These are phyloP conservation scores for Talaromyces sp. DNA, from an alignment of 2,329 filamentous ascomycete species.

Conservation along the genomic window DNA sequence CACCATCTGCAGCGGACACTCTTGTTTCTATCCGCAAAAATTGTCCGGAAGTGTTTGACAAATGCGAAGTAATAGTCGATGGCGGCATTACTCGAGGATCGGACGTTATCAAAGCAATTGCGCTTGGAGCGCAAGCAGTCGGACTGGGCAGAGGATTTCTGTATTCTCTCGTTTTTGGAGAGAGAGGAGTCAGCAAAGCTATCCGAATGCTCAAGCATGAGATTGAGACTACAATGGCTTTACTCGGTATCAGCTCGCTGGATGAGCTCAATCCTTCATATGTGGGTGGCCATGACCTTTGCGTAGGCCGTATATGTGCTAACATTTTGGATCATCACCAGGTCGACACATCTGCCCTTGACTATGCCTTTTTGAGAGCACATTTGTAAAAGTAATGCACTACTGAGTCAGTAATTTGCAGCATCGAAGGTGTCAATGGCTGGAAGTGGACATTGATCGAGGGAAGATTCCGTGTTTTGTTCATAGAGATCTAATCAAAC, in stretches of 20 bases:
- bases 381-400: background rate
- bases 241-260: background rate
- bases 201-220: background rate
- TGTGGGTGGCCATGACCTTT: background rate
- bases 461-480: no score
- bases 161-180: background rate
- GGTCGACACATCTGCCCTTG: background rate
- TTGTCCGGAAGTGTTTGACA: background rate
- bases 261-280: background rate
- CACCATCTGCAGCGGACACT: background rate
- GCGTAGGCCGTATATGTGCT: background rate
- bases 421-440: no score
- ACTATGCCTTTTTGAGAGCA: background rate
- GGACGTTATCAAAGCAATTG: background rate
- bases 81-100: background rate
- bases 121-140: background rate
- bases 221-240: background rate
- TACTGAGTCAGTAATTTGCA: background rate
- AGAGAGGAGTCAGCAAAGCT: background rate
- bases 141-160: background rate
- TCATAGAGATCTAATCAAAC: no score
- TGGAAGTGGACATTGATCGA: no score
- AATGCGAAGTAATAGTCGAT: background rate
- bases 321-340: background rate
- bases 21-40: background rate